Conservation (phyloP, 345 rosid genomes). For the Conringia planisiliqua region DNA sequence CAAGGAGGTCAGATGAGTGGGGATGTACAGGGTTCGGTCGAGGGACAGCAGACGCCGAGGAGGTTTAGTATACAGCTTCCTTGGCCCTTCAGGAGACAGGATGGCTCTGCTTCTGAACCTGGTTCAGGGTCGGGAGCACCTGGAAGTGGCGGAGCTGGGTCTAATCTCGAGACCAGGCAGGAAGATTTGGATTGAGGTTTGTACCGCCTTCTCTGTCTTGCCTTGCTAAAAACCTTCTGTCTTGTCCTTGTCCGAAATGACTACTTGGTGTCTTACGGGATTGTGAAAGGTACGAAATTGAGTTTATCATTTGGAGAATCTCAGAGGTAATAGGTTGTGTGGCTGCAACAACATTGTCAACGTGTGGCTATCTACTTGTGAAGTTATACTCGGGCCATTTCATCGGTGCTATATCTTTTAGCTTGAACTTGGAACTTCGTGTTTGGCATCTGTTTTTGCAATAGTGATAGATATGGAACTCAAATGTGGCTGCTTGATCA, state of each 20-base stretch:
- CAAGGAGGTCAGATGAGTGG: conserved; percentile 24
- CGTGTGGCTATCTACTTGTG: not conserved
- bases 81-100: conserved; percentile 52
- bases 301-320: not conserved
- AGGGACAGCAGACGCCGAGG: conserved; percentile 43
- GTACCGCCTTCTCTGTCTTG: not conserved
- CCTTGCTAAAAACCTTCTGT: not conserved
- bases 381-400: not conserved
- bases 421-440: not conserved
- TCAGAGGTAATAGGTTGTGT: conserved; percentile 5
- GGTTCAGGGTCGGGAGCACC: conserved; percentile 36
- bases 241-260: not conserved
- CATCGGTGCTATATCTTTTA: not conserved
- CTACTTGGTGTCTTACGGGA: not conserved
- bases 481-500: not conserved
- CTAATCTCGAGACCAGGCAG: conserved; percentile 38
- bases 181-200: conserved; percentile 64
- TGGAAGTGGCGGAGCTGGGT: conserved; percentile 30
- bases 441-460: not conserved
- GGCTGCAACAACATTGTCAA: conserved; percentile 8
- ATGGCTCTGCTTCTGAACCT: conserved; percentile 35
- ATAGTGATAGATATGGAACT: not conserved
- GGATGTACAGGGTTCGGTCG: conserved; percentile 5
- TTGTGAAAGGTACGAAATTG: not conserved
- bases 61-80: conserved; percentile 65